Conservation (phyloP, 352 stramenopile genomes). For the Phytophthora fragariae region DNA sequence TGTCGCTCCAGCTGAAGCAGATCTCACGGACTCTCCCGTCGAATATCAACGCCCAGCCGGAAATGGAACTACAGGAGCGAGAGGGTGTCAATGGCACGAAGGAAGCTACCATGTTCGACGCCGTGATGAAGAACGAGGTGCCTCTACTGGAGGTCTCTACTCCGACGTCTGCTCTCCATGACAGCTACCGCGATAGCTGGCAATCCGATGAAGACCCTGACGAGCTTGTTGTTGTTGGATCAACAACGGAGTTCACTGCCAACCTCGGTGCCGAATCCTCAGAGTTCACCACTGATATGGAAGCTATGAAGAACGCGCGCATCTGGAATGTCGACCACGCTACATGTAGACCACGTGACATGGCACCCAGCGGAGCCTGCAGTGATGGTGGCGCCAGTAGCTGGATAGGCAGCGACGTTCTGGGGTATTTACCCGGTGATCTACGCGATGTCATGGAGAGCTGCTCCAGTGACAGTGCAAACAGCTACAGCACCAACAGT, state of each 20-base stretch:
- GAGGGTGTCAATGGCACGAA: neutral
- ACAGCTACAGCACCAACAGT: conserved; percentile 4
- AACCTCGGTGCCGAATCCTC: neutral
- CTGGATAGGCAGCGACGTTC: conserved; percentile 6
- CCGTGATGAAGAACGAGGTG: conserved; percentile 1
- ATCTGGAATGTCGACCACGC: neutral
- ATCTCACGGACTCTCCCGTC: conserved; percentile 6
- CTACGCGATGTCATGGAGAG: conserved; percentile 13
- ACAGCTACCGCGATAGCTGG: conserved; percentile 2
- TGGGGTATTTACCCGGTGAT: neutral
- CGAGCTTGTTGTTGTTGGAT: conserved; percentile 3
- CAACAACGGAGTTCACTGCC: neutral
- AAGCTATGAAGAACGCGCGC: neutral
- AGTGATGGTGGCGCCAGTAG: conserved; percentile 1
- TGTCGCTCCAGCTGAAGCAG: conserved; percentile 10
- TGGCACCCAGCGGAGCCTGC: neutral
- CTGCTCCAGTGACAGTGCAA: neutral
- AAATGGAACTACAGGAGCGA: neutral
- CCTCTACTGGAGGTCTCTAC: conserved; percentile 5
- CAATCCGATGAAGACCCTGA: conserved; percentile 7
- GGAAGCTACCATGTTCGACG: neutral
- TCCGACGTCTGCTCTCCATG: neutral
- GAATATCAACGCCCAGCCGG: conserved; percentile 1
- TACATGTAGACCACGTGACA: too few species aligned
- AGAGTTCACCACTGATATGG: too few species aligned